Base-by-base conservation (phyloP, 495 filamentous ascomycete species). In the Penicillium bovifimosum region DNA sequence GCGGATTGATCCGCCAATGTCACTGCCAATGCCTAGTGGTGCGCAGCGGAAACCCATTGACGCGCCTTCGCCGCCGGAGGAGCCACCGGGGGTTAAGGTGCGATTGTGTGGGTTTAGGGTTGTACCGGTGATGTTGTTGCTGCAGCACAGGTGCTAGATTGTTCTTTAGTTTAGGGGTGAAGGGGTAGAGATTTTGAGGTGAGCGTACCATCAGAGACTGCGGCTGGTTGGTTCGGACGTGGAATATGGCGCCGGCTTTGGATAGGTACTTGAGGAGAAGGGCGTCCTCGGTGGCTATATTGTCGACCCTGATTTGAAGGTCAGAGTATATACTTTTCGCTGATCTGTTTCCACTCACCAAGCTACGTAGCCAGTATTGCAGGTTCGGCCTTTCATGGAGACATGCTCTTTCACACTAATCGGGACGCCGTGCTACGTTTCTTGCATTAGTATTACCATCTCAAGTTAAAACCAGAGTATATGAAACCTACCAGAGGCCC, bases 351-450 rank as follows among this genome's bases (percentile, higher is more conserved):
- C 14, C 13, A 44, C 55, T 11, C 53, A 75, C 73, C 62, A 74
- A 34, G 69, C 61, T 1, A 70, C 67, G 33, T 68, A 74, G n/a
- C 71, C 71, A 0, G 65, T 70, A 26, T 73, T 74, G 48, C 65
- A 71, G 1, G 68, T 71, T 24, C 61, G 64, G 7, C 61, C 63
- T 53, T 77, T 77, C 34, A 89, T 67, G 14, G 81, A 75, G 54
- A 89, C 80, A 40, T 82, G 77, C 53, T 89, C 86, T 55, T 89
- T 86, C 3, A 86, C 64, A 17, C 72, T 78, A 28, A 89, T 76
- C 1, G 86, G 85, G 6, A 89, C 70, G 1, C 86, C 85, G 52
- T 88, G 85, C 50, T 89, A 62, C 0, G 75, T 72, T 36, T 0
- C 52, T 46, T 8, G 53, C 11, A 44, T 49, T 32, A 56, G 29